Base-by-base conservation (phyloP, 2,329 filamentous ascomycete species). In the Paracamarosporium sp. region DNA sequence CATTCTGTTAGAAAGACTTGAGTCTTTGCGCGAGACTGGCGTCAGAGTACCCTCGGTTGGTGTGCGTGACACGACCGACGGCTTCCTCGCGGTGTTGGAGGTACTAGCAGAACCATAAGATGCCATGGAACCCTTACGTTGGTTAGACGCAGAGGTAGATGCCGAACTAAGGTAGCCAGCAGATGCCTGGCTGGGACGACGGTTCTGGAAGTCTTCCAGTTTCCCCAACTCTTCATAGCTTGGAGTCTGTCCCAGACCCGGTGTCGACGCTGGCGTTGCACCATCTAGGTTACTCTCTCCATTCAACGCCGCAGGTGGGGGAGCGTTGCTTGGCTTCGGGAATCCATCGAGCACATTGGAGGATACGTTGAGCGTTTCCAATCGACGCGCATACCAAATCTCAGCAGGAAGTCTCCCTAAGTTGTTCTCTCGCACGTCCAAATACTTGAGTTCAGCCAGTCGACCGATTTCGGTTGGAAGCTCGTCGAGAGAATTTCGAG, bases 371-470 rank as follows among this genome's bases (percentile, higher is more conserved):
- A 99, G 85, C 0, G 90, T 94, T 76, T 98, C 93, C 53, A 99
- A 79, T 72, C 90, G 93, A 67, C 90, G 89, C 50, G 94, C 94
- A 83, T 92, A 94, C 95, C 95, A 99, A n/a, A 99, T 85, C 72
- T 99, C 95, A 71, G 91, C 87, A 1, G 95, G 95, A 30, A 99
- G 82, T 69, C 90, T 90, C 63, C 89, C 90, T 56, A 99, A 85
- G 71, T 98, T 99, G 80, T 98, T 99, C 71, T 95, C 92, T 62
- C 94, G 87, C 17, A 98, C 85, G 72, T 99, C 94, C 38, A 99
- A 82, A 61, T 93, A 90, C 52, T 88, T 89, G 60, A 99, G 82
- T 74, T 98, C 94, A 0, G 84, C 86, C 24, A 99, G 83, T 63
- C 91, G 93, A 5, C 95, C 95, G 64, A 99, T 92, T 65, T 97